Conservation (phyloP, 1,284 basidiomycete genomes). For the Ganoderma sinense region DNA sequence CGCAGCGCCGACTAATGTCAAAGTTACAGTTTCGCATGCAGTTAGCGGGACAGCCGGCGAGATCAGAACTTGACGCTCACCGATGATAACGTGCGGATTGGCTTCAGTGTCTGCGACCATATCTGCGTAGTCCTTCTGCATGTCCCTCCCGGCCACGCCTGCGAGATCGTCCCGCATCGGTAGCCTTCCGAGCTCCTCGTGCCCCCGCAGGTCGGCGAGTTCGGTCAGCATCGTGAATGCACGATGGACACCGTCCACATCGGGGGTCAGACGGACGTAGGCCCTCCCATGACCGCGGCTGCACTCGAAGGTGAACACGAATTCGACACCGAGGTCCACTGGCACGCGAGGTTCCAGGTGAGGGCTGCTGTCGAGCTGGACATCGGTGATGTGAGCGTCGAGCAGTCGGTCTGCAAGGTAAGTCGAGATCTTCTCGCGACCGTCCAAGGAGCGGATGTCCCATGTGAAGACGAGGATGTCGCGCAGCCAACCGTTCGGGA, state of each 20-base stretch:
- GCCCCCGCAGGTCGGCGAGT: slow-evolving; percentile 39
- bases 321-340: slow-evolving; percentile 28
- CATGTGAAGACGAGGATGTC: slow-evolving; percentile 69
- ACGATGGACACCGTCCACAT: slow-evolving; percentile 19
- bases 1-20: slow-evolving; percentile 55
- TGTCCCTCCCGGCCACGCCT: slow-evolving; percentile 19
- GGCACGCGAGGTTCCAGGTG: slow-evolving; percentile 38
- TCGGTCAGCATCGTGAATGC: slow-evolving; percentile 39
- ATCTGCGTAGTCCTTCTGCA: slow-evolving; percentile 24
- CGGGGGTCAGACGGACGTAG: slow-evolving; percentile 42
- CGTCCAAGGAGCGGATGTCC: slow-evolving; percentile 66
- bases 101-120: slow-evolving; percentile 27
- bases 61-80: not conserved
- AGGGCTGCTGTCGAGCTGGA: slow-evolving; percentile 40
- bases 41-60: not conserved
- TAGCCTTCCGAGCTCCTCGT: slow-evolving; percentile 36
- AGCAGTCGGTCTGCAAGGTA: slow-evolving; percentile 49
- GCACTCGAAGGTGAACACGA: slow-evolving; percentile 52
- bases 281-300: slow-evolving; percentile 46
- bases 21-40: not conserved
- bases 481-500: slow-evolving; percentile 57
- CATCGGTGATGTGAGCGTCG: slow-evolving; percentile 33
- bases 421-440: slow-evolving; percentile 45
- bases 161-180: slow-evolving; percentile 23
- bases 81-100: slow-evolving; percentile 19